Base-by-base conservation (phyloP, 768 basidiomycete species). In the Pulveroboletus ravenelii region DNA sequence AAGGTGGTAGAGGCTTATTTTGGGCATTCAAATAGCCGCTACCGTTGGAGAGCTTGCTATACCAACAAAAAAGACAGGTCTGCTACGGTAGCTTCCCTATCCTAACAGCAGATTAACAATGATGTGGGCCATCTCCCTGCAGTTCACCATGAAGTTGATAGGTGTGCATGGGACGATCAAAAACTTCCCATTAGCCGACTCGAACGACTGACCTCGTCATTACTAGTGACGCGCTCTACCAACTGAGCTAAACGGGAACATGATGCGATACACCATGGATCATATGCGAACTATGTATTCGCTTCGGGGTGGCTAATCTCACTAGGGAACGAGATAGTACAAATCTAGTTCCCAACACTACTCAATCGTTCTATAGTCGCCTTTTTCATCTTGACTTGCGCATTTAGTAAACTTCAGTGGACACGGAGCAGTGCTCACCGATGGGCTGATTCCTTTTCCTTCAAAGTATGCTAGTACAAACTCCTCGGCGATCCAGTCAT, bases 391-490 rank as follows among this genome's bases (percentile, higher is more conserved):
- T 70, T 25, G 9, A 20, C n/a, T 32, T 17, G 36, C 6, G 5
- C n/a, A 15, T 36, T 54, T n/a, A 55, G 49, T 30, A 32, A 23
- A 31, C 12, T 5, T 39, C 10, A 6, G 10, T 35, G 10, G 27
- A 27, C 4, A 18, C 17, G 14, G 42, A 39, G 20, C 14, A 3
- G 10, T 44, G 74, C 84, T 60, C 59, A 89, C 88, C 46, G 82
- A 72, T 35, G 87, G 85, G 63, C 88, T 90, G 13, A 85, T 77
- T 10, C 81, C 84, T 25, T 76, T 69, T 27, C 78, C 81, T 49
- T 85, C 83, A 61, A 90, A 88, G 62, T 90, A 91, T 41, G 87
- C 80, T 45, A 86, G 63, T 12, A 89, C 70, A 53, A 91, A 80
- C 60, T 89, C 80, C 10, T 77, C 80, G 0, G 87, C 81, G 13